Base-by-base conservation (phyloP, 495 filamentous ascomycete genomes). In the Pseudevernia furfuracea region DNA sequence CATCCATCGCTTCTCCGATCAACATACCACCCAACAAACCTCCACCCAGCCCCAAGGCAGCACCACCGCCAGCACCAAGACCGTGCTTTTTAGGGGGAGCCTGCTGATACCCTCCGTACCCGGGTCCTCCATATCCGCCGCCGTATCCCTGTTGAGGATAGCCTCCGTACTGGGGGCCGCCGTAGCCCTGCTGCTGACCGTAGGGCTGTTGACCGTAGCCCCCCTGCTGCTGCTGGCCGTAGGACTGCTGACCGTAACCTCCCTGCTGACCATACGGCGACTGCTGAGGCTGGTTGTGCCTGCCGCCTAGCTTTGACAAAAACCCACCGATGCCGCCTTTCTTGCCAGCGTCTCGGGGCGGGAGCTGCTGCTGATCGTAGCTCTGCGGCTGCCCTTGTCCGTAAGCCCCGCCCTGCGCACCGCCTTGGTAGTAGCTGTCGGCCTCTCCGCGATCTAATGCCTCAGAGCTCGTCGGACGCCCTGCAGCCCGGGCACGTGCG, bases 31-130 rank as follows among this genome's bases (percentile, higher is more conserved):
- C 90, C 4, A 92, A 48, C 69, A 95, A 66, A 61, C 90, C 90
- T 62, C 85, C 90, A 56, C 89, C 90, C 12, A 90, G 70, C 73
- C 90, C 90, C 65, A 93, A 74, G 23, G 89, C 90, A 12, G 87
- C 88, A 34, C 83, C 89, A 55, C 89, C 89, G 2, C 78, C 83
- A 52, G 78, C 78, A 28, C 88, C 89, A 78, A 90, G 80, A 49
- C 79, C 80, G 39, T 69, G 43, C 37, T 66, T 70, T 53, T 60
- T 71, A 7, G 69, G 73, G 55, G 73, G 79, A 48, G 9, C 28
- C 36, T 59, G 62, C 43, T 64, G 62, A 4, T 58, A 41, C 15
- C 77, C 77, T 41, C 74, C 75, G 8, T 72, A 69, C 49, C 65
- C 65, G 3, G 70, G 67, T 5, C 52, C 52, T 21, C 64, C 60